Evolutionary conservation across 2,329 filamentous ascomycete species (phyloP), one percentile per base, ranked within the genome.

Genomic region (Apiospora rasikravindrae): DNA sequence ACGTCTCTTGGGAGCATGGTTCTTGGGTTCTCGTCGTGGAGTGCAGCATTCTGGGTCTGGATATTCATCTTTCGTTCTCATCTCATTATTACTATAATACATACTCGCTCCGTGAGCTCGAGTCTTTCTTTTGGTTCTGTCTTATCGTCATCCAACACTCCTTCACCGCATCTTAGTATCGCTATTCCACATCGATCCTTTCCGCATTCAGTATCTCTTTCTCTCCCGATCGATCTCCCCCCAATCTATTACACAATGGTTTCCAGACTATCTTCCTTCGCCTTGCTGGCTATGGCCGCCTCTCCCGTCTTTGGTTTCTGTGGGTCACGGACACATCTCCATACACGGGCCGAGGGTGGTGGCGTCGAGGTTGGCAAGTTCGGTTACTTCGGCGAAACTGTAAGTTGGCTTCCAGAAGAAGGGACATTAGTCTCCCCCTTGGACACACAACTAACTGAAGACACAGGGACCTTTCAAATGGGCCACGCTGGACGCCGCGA

Each of bases 401-500:
- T 74, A 66, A 73, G 72, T 73, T 40, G n/a, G 13, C 10, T 45
- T 24, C 19, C 7, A 47, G 45, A 19, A 22, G 40, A 7, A 11
- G 42, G 67, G 10, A 16, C 14, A 16, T 8, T 7, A 51, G 16
- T n/a, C 26, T 7, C 22, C 29, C 24, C 67, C 3, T 40, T 40
- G 33, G 29, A 64, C 2, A 40, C 16, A n/a, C 19, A 40, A 64
- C 57, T 64, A n/a, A 64, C 22, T 40, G 19, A 6, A 10, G 10
- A 24, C 57, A 69, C 49, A 80, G 72, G 79, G 81, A 7, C 82
- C 82, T 10, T 44, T 79, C 37, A 78, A 82, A 70, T 83, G 82
- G 82, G 76, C 78, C 47, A 75, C 78, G 16, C 74, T 83, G 8
- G 77, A 81, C 70, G 73, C 73, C n/a, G 83, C 81, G 66, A 89